These are phyloP conservation scores for Kwoniella pini DNA, from an alignment of 768 basidiomycete species.

Conservation along the genomic window DNA sequence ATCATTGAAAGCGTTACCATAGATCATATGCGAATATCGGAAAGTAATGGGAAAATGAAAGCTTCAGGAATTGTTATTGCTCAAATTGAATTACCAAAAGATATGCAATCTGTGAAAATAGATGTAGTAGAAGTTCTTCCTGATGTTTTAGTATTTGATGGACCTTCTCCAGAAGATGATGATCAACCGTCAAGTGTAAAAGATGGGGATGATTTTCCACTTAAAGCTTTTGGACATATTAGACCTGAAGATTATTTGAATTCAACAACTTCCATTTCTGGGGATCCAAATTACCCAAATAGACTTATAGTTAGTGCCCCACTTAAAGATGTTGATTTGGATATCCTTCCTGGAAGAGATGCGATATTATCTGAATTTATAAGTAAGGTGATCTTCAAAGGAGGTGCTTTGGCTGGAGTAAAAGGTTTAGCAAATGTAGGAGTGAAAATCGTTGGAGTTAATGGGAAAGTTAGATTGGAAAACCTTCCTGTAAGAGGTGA, in stretches of 20 bases:
- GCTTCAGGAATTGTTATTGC: constrained; percentile 51
- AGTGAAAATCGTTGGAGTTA: constrained; percentile 39
- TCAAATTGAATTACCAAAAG: constrained; percentile 63
- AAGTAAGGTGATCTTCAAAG: constrained; percentile 53
- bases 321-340: constrained; percentile 49
- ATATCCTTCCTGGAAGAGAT: constrained; percentile 62
- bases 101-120: constrained; percentile 63
- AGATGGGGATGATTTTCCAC: constrained; percentile 33
- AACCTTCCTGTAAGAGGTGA: constrained; percentile 42
- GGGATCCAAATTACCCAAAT: constrained; percentile 27
- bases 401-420: constrained; percentile 53
- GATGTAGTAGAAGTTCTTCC: constrained; percentile 60
- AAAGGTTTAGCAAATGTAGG: constrained; percentile 47
- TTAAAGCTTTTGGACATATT: constrained; percentile 54
- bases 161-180: constrained; percentile 62
- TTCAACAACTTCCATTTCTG: constrained; percentile 46
- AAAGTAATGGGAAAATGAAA: constrained; percentile 43
- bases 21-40: constrained; percentile 51
- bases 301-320: constrained; percentile 46
- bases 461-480: constrained; percentile 33
- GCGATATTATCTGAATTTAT: constrained; percentile 49
- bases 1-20: constrained; percentile 49
- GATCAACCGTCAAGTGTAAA: constrained; percentile 31
- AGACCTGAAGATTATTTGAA: constrained; percentile 65
- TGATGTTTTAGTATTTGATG: constrained; percentile 51